These are phyloP conservation scores for Stephania cephalantha DNA, from an alignment of 164 flowering plant genomes.

Conservation along the genomic window DNA sequence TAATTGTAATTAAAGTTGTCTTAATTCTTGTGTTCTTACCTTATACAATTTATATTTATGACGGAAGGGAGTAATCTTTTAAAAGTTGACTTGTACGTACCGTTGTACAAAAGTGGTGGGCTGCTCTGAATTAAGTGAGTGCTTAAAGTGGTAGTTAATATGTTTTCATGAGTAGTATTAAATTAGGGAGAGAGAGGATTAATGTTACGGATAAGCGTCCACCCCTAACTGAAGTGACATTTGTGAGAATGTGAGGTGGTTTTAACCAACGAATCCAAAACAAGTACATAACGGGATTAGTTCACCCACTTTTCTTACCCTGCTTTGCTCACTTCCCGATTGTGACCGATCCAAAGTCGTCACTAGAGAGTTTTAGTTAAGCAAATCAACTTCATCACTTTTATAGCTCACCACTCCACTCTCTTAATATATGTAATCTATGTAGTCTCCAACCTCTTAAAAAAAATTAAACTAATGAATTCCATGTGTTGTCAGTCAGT, in stretches of 20 bases:
- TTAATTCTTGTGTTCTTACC: too few species aligned
- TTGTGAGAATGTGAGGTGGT: slow-evolving; percentile 1
- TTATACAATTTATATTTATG: too few species aligned
- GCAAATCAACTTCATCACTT: background rate
- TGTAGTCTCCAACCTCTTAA: background rate
- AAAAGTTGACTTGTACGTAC: too few species aligned
- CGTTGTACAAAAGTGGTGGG: too few species aligned
- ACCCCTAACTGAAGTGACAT: background rate
- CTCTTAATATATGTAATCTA: background rate
- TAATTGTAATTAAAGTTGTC: too few species aligned
- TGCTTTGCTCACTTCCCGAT: background rate
- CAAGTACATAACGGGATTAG: background rate
- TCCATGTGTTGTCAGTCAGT: too few species aligned
- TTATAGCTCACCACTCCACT: background rate
- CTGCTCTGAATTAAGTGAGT: too few species aligned
- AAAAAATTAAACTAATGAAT: too few species aligned
- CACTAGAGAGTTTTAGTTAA: background rate
- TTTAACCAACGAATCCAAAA: slow-evolving; percentile 1
- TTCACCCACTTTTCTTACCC: background rate
- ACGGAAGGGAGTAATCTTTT: too few species aligned
- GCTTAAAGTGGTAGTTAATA: too few species aligned
- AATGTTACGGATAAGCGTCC: background rate
- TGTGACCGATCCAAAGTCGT: background rate
- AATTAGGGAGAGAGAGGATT: background rate
- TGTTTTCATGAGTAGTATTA: background rate